Conservation (phyloP, 257 asterid species). For the Handroanthus guayacan region DNA sequence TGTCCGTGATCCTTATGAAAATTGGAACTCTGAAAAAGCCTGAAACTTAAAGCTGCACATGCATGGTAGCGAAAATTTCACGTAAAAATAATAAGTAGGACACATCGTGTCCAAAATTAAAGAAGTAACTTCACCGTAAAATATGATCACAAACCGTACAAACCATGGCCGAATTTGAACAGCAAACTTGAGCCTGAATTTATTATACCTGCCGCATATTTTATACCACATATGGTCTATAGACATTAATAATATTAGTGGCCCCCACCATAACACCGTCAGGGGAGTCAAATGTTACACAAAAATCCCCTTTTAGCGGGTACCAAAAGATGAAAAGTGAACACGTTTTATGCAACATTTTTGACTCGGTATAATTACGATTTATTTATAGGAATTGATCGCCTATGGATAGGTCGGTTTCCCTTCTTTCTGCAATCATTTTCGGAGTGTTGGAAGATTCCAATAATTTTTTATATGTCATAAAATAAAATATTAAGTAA, state of each 20-base stretch:
- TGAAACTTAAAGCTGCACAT: constrained; percentile 1
- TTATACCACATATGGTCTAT: background rate
- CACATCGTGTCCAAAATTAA: constrained; percentile 11
- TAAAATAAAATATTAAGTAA: no score
- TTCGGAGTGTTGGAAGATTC: no score
- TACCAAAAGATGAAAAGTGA: constrained; percentile 37
- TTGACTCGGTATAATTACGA: constrained; percentile 47
- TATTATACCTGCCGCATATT: background rate
- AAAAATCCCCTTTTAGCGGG: constrained; percentile 33
- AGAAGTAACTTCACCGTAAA: background rate
- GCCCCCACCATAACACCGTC: constrained; percentile 39
- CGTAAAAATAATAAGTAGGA: constrained; percentile 38
- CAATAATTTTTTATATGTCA: no score
- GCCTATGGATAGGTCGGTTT: constrained; percentile 21
- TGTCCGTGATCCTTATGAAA: background rate
- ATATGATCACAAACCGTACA: background rate
- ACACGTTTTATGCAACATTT: constrained; percentile 30
- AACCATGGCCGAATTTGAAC: background rate
- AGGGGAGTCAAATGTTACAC: constrained; percentile 23
- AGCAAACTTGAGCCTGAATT: background rate
- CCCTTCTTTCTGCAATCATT: background rate
- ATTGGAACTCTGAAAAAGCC: background rate
- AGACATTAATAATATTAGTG: constrained; percentile 8
- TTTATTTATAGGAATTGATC: constrained; percentile 37
- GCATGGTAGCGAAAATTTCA: constrained; percentile 34